Evolutionary conservation across 306 rosid species (phyloP), one percentile per base, ranked within the genome.

Genomic region (Acmispon strigosus): DNA sequence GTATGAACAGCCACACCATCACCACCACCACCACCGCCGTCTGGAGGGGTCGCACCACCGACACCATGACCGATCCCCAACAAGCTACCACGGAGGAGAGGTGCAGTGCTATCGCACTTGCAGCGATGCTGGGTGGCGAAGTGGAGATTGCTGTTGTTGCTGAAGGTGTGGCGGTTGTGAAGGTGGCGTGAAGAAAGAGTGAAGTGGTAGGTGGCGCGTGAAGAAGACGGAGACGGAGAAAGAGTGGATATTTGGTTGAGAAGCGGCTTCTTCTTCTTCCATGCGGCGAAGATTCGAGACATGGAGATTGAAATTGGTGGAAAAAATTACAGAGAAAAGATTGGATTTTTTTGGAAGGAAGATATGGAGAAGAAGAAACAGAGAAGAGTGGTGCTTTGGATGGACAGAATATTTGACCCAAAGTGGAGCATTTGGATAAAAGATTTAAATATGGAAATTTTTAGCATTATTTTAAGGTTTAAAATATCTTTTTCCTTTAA

Each of bases 11-110:
- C 81, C 75, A 84, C 18, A 13, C 90, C 92, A 62, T 84, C 82
- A 14, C 63, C 75, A 49, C 45, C 44, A 20, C 13, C 19, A 66
- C 9, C 18, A 27, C 8, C 13, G 5, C 1, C 52, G 6, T 13
- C 14, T 12, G 15, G 49, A 4, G 49, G 41, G 22, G 10, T 39
- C 14, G n/a, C n/a, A n/a, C 10, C 24, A 51, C 12, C 24, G 10
- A 2, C 14, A 16, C 2, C 53, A 5, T 5, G 55, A 8, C 55
- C 56, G 27, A 24, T 69, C 20, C 15, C 43, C 43, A 39, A 8
- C 11, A 39, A 39, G 43, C 24, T 85, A 52, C 90, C 96, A 69
- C 83, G 92, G 10, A 89, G 90, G 8, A 89, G 85, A 55, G 92
- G 92, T 34, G 84, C 36, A 62, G 70, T 69, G 66, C 70, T 41